Percentiles rank a stretch among this genome's conserved stretches.
Evolutionary conservation across 305 asterid genomes (phyloP).

Genomic region (Fraxinus sp.): DNA sequence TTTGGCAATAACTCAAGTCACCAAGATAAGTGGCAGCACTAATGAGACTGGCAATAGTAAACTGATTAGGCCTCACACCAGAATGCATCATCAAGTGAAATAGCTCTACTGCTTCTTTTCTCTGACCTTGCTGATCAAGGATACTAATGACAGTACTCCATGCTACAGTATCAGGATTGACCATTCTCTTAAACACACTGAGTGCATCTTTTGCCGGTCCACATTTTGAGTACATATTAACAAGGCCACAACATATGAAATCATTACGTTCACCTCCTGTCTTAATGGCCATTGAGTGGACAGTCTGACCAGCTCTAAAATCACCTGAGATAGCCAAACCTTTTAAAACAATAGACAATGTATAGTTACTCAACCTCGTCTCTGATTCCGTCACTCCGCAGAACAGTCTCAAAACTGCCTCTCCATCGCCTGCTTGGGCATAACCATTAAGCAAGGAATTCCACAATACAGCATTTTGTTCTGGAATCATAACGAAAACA

Average conservation of each 20-base stretch:
- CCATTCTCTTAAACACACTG: slow-evolving; percentile 49
- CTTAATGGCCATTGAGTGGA: slow-evolving; percentile 66
- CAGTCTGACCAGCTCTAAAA: slow-evolving; percentile 50
- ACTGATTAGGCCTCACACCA: slow-evolving; percentile 71
- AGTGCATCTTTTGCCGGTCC: slow-evolving; percentile 44
- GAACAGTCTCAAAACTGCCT: slow-evolving; percentile 55
- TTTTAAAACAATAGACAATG: slow-evolving; percentile 69
- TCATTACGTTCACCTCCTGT: slow-evolving; percentile 54
- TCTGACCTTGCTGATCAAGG: slow-evolving; percentile 70
- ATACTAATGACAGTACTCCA: slow-evolving; percentile 76
- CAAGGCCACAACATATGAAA: slow-evolving; percentile 64
- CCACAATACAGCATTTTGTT: slow-evolving; percentile 71
- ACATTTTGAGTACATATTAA: slow-evolving; percentile 79
- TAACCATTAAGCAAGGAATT: slow-evolving; percentile 74
- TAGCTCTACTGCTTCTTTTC: slow-evolving; percentile 59
- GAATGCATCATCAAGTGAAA: slow-evolving; percentile 58
- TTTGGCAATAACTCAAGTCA: slow-evolving; percentile 49
- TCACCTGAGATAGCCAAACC: slow-evolving; percentile 56
- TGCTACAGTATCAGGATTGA: slow-evolving; percentile 66
- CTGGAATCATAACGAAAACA: slow-evolving; percentile 46
- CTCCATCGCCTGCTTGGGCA: slow-evolving; percentile 67
- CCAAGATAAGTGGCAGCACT: slow-evolving; percentile 64
- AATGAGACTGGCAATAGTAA: slow-evolving; percentile 60
- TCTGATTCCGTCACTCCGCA: slow-evolving; percentile 56
- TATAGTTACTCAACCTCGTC: slow-evolving; percentile 54